These are phyloP conservation scores for Linum usitatissimum DNA, from an alignment of 345 rosid genomes.

Conservation along the genomic window DNA sequence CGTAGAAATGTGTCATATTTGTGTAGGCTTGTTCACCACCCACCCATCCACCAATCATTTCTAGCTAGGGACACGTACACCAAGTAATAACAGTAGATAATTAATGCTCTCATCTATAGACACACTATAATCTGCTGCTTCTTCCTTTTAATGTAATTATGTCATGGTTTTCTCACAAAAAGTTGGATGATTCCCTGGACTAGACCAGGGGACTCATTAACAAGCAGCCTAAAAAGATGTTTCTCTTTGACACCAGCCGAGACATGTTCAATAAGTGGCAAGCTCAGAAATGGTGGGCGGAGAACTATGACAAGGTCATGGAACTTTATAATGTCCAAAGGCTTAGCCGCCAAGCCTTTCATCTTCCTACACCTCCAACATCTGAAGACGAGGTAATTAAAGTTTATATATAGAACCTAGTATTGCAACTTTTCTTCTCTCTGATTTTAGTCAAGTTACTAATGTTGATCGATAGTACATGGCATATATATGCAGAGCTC, in stretches of 20 bases:
- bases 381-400: slow-evolving; percentile 82
- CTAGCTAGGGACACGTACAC: neutral
- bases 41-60: neutral
- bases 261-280: slow-evolving; percentile 92
- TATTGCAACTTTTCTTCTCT: neutral
- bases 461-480: too few relatives aligned
- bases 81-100: neutral
- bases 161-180: neutral
- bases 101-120: too few relatives aligned
- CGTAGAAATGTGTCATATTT: neutral
- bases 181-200: too few relatives aligned
- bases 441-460: neutral
- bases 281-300: slow-evolving; percentile 98
- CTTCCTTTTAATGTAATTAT: neutral
- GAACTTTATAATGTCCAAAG: slow-evolving; percentile 85
- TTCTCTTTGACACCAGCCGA: slow-evolving; percentile 42
- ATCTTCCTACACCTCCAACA: slow-evolving; percentile 57
- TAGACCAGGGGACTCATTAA: neutral
- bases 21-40: neutral
- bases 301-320: slow-evolving; percentile 83
- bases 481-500: slow-evolving; percentile 29
- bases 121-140: too few relatives aligned
- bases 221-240: neutral
- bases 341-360: slow-evolving; percentile 58
- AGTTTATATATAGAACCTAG: slow-evolving; percentile 8